Evolutionary conservation across 768 basidiomycete species (phyloP).

Genomic region (Lentinula raphanica): DNA sequence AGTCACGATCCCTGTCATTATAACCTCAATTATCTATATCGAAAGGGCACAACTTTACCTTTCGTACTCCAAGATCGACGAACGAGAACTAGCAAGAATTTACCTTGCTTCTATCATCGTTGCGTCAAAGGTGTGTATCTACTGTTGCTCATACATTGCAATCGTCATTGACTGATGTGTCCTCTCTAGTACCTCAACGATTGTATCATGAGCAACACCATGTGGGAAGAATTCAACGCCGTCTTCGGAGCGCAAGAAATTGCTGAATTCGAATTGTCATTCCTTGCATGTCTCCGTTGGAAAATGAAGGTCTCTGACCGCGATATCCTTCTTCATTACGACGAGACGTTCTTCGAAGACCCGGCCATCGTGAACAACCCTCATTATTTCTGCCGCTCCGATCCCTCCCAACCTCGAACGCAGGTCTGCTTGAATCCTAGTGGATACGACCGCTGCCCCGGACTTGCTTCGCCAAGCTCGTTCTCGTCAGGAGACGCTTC

Average conservation of each 20-base stretch:
- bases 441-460: neutral
- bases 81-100: constrained; percentile 85
- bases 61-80: constrained; percentile 61
- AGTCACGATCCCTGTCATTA: constrained; percentile 60
- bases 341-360: constrained; percentile 17
- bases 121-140: constrained; percentile 66
- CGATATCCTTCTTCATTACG: constrained; percentile 53
- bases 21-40: constrained; percentile 73
- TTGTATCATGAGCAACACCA: constrained; percentile 82
- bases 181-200: constrained; percentile 70
- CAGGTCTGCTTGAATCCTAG: neutral
- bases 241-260: constrained; percentile 79
- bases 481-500: neutral
- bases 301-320: constrained; percentile 60
- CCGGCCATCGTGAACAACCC: constrained; percentile 5
- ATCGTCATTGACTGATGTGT: neutral
- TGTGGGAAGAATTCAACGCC: constrained; percentile 81
- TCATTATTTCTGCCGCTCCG: neutral
- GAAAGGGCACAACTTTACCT: constrained; percentile 71
- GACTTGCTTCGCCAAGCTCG: neutral
- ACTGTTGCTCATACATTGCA: no score
- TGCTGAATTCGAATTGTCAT: constrained; percentile 76
- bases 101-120: constrained; percentile 84
- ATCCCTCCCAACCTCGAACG: neutral
- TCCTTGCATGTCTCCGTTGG: constrained; percentile 72